Percentiles rank a stretch among this genome's conserved stretches.
Evolutionary conservation across 495 filamentous ascomycete species (phyloP).

Genomic region (Neurospora sp.): DNA sequence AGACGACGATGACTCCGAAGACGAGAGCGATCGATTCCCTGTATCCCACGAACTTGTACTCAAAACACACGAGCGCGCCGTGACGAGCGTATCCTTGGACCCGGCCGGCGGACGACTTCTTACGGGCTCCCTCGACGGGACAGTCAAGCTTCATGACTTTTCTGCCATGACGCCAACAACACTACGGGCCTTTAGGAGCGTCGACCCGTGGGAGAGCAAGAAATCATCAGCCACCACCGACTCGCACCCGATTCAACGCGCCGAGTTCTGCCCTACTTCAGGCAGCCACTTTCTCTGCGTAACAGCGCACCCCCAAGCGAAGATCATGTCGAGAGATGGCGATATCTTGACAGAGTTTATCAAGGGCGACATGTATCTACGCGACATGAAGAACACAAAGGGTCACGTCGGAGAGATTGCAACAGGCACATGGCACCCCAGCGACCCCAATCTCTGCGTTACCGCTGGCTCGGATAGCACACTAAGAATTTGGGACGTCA

Average conservation of each 20-base stretch:
- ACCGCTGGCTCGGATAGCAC: conserved; percentile 92
- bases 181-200: conserved; percentile 79
- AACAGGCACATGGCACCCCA: conserved; percentile 80
- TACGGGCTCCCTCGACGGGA: conserved; percentile 84
- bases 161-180: conserved; percentile 91
- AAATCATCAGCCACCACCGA: conserved; percentile 57
- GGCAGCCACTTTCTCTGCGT: conserved; percentile 78
- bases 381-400: conserved; percentile 94
- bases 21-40: conserved; percentile 84
- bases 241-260: conserved; percentile 76
- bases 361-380: conserved; percentile 96
- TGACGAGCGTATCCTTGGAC: conserved; percentile 77
- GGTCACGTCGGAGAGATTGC: conserved; percentile 88
- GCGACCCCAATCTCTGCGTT: conserved; percentile 68
- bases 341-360: conserved; percentile 75
- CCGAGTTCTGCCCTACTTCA: conserved; percentile 74
- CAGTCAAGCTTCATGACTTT: conserved; percentile 88
- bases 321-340: conserved; percentile 81
- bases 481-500: conserved; percentile 91
- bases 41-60: conserved; percentile 87
- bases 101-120: conserved; percentile 75
- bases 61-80: conserved; percentile 82
- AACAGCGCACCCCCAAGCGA: conserved; percentile 77
- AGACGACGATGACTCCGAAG: conserved; percentile 50
- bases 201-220: conserved; percentile 77